These are phyloP conservation scores for Amaranthus cruentus DNA, from an alignment of 148 eudicot genomes.

Conservation along the genomic window DNA sequence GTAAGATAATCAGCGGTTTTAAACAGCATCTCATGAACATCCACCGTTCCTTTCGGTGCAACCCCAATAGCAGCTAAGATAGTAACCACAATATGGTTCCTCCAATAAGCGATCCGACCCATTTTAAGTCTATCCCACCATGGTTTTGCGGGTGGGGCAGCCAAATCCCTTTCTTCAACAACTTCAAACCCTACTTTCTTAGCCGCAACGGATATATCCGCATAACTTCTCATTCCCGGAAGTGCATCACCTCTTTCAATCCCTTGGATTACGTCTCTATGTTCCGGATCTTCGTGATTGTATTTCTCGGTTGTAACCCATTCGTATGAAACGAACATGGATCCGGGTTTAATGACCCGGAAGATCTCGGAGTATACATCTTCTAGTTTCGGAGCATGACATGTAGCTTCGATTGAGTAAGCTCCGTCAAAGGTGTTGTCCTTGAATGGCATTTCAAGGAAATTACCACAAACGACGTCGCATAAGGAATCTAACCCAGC, in stretches of 20 bases:
- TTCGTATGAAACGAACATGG: constrained; percentile 47
- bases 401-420: constrained; percentile 50
- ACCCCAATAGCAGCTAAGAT: constrained; percentile 37
- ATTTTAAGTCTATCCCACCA: constrained; percentile 58
- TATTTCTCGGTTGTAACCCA: constrained; percentile 50
- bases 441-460: constrained; percentile 43
- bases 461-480: constrained; percentile 50
- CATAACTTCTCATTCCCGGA: constrained; percentile 39
- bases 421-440: constrained; percentile 44
- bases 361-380: constrained; percentile 46
- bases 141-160: constrained; percentile 39
- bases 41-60: constrained; percentile 53
- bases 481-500: constrained; percentile 43
- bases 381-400: constrained; percentile 51
- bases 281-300: constrained; percentile 28
- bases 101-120: constrained; percentile 50
- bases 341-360: constrained; percentile 45
- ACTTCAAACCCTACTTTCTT: constrained; percentile 45
- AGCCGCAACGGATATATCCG: constrained; percentile 35
- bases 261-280: constrained; percentile 43
- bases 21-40: constrained; percentile 55
- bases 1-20: constrained; percentile 42
- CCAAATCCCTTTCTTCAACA: constrained; percentile 37
- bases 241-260: constrained; percentile 48
- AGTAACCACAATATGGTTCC: constrained; percentile 39